Conservation (phyloP, 257 asterid genomes). For the Jaltomata sinuosa region DNA sequence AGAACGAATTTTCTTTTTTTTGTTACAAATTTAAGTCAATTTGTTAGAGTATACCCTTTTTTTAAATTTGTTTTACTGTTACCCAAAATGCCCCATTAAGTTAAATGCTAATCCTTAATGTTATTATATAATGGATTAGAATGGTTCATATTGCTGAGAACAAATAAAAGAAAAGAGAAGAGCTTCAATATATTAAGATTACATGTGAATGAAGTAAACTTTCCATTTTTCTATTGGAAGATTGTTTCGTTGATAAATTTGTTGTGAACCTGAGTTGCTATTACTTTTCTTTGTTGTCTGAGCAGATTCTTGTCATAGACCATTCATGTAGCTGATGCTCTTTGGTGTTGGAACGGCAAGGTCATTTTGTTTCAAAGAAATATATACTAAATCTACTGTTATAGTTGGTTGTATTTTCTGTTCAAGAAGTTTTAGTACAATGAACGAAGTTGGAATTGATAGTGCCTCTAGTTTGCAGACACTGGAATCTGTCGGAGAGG, state of each 20-base stretch:
- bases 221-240: background rate
- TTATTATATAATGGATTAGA: background rate
- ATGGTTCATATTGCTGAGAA: background rate
- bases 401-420: background rate
- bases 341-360: slow-evolving; percentile 19
- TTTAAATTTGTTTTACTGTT: background rate
- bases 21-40: background rate
- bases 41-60: background rate
- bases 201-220: background rate
- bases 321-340: slow-evolving; percentile 41
- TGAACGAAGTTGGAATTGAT: slow-evolving; percentile 38
- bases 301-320: slow-evolving; percentile 10
- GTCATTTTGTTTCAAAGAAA: slow-evolving; percentile 7
- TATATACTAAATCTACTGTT: slow-evolving; percentile 3
- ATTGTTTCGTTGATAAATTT: background rate
- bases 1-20: background rate
- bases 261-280: background rate
- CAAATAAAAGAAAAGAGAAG: background rate
- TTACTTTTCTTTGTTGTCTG: background rate
- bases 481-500: slow-evolving; percentile 11
- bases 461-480: slow-evolving; percentile 8
- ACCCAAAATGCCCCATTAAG: background rate
- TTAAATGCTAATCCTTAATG: background rate
- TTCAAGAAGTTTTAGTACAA: slow-evolving; percentile 25
- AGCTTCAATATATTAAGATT: background rate